A percentile compares a stretch with the other conserved stretches of the same genome.
phyloP scores from a whole-genome alignment of 2,329 filamentous ascomycete species.

The Leptodontidium sp. region DNA sequence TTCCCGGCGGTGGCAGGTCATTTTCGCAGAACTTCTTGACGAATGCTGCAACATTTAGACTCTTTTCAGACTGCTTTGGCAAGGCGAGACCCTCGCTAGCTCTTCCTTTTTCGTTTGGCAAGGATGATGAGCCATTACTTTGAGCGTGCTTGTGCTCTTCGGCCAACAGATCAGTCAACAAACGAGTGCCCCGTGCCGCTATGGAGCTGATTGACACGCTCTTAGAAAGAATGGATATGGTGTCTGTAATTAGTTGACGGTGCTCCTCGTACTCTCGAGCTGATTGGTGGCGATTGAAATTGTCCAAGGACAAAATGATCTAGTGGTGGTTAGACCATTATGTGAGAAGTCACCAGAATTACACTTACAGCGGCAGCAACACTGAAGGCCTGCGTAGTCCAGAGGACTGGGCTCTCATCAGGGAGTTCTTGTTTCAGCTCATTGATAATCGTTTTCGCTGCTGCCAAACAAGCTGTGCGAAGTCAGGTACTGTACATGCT shows the following conservation, averaged over 20 bases:
- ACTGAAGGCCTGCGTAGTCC: slow-evolving; percentile 36
- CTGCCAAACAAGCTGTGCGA: slow-evolving; percentile 33
- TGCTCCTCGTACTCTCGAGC: slow-evolving; percentile 45
- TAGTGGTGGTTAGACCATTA: slow-evolving; percentile 1
- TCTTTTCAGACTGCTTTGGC: slow-evolving; percentile 27
- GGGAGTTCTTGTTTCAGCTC: slow-evolving; percentile 33
- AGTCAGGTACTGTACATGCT: not conserved
- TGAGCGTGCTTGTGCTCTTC: slow-evolving; percentile 31
- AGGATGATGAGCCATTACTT: not conserved
- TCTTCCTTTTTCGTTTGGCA: slow-evolving; percentile 1
- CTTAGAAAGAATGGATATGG: slow-evolving; percentile 46
- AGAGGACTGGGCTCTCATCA: slow-evolving; percentile 31
- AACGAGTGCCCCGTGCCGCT: slow-evolving; percentile 49
- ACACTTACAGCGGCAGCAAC: slow-evolving; percentile 33
- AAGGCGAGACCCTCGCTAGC: slow-evolving; percentile 8
- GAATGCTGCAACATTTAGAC: slow-evolving; percentile 44
- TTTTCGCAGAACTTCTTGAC: slow-evolving; percentile 44
- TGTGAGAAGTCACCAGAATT: not conserved
- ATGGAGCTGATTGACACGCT: slow-evolving; percentile 50
- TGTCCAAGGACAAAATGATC: slow-evolving; percentile 46
- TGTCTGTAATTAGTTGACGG: slow-evolving; percentile 46
- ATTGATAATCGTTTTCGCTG: slow-evolving; percentile 37
- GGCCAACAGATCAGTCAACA: slow-evolving; percentile 48
- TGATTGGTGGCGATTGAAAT: slow-evolving; percentile 42
- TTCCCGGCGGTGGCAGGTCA: slow-evolving; percentile 27